Conservation (phyloP, 345 rosid species). For the Citrus glauca region DNA sequence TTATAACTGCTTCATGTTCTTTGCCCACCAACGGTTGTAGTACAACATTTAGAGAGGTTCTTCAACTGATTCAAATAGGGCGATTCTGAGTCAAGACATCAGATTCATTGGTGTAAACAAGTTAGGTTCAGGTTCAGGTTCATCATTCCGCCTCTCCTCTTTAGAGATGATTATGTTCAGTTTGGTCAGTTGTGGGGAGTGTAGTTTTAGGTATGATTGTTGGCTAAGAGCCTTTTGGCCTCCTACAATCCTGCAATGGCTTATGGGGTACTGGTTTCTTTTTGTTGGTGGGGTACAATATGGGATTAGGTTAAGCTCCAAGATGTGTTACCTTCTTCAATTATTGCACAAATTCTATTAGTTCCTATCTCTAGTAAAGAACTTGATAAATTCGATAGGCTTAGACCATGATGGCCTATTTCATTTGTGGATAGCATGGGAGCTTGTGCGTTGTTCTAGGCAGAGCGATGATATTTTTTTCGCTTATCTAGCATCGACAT, state of each 20-base stretch:
- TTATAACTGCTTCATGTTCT: background rate
- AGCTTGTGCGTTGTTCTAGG: too few relatives aligned
- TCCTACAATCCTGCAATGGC: background rate
- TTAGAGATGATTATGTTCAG: rapidly evolving
- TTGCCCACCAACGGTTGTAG: background rate
- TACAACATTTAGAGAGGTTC: rapidly evolving
- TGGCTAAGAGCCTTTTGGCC: rapidly evolving
- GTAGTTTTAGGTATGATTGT: background rate
- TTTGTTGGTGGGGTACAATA: rapidly evolving
- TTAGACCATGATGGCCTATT: rapidly evolving
- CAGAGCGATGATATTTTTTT: rapidly evolving
- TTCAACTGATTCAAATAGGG: rapidly evolving
- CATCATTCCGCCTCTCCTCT: background rate
- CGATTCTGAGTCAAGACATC: rapidly evolving
- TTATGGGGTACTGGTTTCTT: rapidly evolving
- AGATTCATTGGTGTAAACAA: too few relatives aligned
- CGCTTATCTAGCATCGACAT: too few relatives aligned
- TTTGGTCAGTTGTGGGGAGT: background rate
- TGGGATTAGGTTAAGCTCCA: rapidly evolving
- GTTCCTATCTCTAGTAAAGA: rapidly evolving
- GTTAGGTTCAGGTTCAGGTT: rapidly evolving
- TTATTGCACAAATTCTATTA: rapidly evolving
- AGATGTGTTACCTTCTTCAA: too few relatives aligned
- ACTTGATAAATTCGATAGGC: too few relatives aligned
- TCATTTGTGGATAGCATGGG: too few relatives aligned